These are phyloP conservation scores for Didymella sp. DNA, from an alignment of 2,329 filamentous ascomycete species.

Conservation along the genomic window DNA sequence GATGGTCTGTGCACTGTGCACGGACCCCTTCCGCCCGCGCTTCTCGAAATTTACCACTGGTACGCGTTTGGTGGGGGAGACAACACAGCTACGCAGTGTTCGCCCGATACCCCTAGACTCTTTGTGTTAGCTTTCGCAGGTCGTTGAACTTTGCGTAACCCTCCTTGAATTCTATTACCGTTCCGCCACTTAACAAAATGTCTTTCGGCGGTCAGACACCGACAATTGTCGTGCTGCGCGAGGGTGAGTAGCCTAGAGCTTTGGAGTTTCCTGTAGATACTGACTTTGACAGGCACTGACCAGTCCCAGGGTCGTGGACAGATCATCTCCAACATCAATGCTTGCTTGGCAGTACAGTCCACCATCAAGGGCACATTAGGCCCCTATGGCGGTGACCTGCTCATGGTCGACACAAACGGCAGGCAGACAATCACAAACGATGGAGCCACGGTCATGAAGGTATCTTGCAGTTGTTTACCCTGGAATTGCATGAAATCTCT, in stretches of 20 bases:
- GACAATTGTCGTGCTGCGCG: slow-evolving; percentile 97
- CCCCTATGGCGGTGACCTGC: slow-evolving; percentile 93
- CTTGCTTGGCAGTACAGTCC: slow-evolving; percentile 91
- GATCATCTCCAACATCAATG: slow-evolving; percentile 97
- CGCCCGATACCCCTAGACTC: slow-evolving; percentile 17
- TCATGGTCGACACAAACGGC: slow-evolving; percentile 96
- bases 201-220: slow-evolving; percentile 97
- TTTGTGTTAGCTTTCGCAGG: slow-evolving; percentile 10
- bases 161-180: slow-evolving; percentile 20
- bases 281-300: slow-evolving; percentile 77
- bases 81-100: slow-evolving; percentile 34
- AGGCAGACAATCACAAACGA: slow-evolving; percentile 98
- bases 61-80: slow-evolving; percentile 38
- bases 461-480: too few relatives aligned
- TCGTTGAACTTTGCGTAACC: slow-evolving; percentile 38
- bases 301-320: slow-evolving; percentile 96
- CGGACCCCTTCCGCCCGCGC: slow-evolving; percentile 20
- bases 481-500: too few relatives aligned
- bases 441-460: slow-evolving; percentile 99
- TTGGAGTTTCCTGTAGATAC: slow-evolving; percentile 18
- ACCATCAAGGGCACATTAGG: slow-evolving; percentile 96
- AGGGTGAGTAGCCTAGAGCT: slow-evolving; percentile 69
- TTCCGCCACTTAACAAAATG: slow-evolving; percentile 63
- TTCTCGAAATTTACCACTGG: slow-evolving; percentile 31
- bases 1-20: slow-evolving; percentile 8